Percentiles rank a stretch among this genome's conserved stretches.
These are phyloP conservation scores for Aspergillus fumigatus DNA, from an alignment of 2,329 filamentous ascomycete species.

Conservation along the genomic window DNA sequence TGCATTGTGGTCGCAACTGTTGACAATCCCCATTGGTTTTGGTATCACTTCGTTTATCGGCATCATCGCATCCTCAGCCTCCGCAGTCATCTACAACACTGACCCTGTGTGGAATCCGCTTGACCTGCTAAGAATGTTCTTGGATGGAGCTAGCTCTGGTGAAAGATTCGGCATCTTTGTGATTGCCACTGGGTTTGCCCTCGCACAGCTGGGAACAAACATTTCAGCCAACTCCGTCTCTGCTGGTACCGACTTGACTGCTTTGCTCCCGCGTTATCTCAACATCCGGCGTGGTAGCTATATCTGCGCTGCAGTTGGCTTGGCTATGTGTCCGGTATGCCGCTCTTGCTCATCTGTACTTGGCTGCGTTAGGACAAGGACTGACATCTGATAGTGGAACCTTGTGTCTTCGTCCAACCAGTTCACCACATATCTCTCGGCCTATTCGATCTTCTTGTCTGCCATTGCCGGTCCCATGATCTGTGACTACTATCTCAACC, in stretches of 20 bases:
- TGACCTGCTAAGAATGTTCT: constrained; percentile 60
- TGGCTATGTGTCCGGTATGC: constrained; percentile 74
- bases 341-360: not conserved
- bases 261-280: constrained; percentile 71
- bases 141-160: constrained; percentile 62
- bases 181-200: constrained; percentile 64
- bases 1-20: constrained; percentile 73
- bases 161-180: constrained; percentile 73
- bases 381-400: constrained; percentile 46
- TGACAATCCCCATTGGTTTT: constrained; percentile 68
- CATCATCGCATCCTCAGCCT: constrained; percentile 70
- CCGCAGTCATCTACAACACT: constrained; percentile 55
- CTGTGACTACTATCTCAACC: constrained; percentile 81
- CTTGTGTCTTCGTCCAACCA: constrained; percentile 70
- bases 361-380: not conserved
- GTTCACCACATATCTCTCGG: constrained; percentile 87
- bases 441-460: constrained; percentile 91
- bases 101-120: constrained; percentile 71
- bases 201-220: constrained; percentile 81
- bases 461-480: constrained; percentile 90
- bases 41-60: constrained; percentile 80
- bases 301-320: constrained; percentile 71
- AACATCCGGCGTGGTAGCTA: constrained; percentile 86
- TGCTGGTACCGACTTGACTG: constrained; percentile 77
- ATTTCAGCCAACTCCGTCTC: constrained; percentile 84